Conservation (phyloP, 441 rosid species). For the Populus trichocarpa region DNA sequence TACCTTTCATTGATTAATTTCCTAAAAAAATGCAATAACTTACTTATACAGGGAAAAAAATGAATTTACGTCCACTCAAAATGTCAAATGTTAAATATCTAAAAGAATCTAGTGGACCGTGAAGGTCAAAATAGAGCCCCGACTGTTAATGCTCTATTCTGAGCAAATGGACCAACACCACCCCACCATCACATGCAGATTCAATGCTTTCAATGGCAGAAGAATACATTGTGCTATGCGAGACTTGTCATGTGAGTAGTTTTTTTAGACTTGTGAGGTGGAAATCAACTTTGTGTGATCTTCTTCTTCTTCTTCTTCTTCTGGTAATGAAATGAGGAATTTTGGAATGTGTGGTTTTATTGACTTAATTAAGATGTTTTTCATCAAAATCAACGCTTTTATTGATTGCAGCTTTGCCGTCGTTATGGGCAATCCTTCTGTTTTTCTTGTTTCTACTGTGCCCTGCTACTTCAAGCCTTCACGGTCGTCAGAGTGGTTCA, state of each 20-base stretch:
- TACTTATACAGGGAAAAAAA: not conserved
- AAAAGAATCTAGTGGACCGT: not conserved
- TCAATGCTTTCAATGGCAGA: not conserved
- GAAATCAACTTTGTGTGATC: not conserved
- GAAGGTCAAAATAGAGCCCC: not conserved
- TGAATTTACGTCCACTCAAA: not conserved
- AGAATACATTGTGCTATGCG: not conserved
- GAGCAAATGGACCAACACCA: not conserved
- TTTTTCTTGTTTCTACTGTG: conserved; percentile 25
- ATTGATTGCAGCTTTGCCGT: conserved; percentile 21
- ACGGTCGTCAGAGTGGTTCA: not conserved
- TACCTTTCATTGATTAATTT: not conserved
- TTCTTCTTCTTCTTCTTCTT: not conserved
- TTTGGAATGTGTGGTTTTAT: not conserved
- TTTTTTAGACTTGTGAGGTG: not conserved
- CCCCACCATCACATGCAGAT: not conserved
- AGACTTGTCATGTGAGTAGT: not conserved
- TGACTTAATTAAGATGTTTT: not conserved
- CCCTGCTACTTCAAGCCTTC: conserved; percentile 23
- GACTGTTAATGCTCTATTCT: not conserved
- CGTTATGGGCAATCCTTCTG: conserved; percentile 22
- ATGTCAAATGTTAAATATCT: not conserved
- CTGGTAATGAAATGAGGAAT: not conserved
- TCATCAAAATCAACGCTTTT: not conserved
- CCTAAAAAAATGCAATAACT: not conserved